Evolutionary conservation across 768 basidiomycete species (phyloP).

Genomic region (Russula lepida): DNA sequence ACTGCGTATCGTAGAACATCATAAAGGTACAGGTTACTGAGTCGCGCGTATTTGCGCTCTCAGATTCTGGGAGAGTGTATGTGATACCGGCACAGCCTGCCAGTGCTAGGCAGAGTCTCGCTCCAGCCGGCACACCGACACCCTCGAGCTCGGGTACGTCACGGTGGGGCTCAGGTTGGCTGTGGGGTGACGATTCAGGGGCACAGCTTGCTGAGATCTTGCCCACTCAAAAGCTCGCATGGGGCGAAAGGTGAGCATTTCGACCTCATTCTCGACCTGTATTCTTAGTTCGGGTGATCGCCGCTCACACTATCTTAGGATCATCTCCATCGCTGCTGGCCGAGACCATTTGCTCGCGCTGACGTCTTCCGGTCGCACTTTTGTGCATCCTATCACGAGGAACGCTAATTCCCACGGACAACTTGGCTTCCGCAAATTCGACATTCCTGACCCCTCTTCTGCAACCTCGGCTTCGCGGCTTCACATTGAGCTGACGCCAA

Average conservation of each 20-base stretch:
- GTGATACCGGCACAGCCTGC: conserved; percentile 46
- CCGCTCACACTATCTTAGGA: conserved; percentile 33
- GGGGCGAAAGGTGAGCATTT: conserved; percentile 55
- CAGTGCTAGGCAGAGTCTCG: conserved; percentile 34
- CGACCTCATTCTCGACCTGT: not conserved
- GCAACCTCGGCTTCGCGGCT: conserved; percentile 29
- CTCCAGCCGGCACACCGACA: conserved; percentile 30
- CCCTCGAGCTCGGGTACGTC: conserved; percentile 33
- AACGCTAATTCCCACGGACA: conserved; percentile 77
- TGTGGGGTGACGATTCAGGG: conserved; percentile 44
- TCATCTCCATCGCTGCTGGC: conserved; percentile 68
- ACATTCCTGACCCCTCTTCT: conserved; percentile 35
- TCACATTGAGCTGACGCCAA: conserved; percentile 49
- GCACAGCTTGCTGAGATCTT: conserved; percentile 55
- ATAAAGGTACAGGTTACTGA: conserved; percentile 51
- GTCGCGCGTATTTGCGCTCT: conserved; percentile 66
- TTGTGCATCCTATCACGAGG: conserved; percentile 66
- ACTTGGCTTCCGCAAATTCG: conserved; percentile 65
- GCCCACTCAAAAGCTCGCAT: conserved; percentile 44
- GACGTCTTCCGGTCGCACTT: conserved; percentile 67
- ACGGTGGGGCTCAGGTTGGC: conserved; percentile 57
- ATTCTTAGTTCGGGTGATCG: not conserved
- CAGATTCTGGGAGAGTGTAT: conserved; percentile 68
- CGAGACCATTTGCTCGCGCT: conserved; percentile 62
- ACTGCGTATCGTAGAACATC: conserved; percentile 47